A percentile compares a stretch with the other conserved stretches of the same genome.
phyloP scores from a whole-genome alignment of 805 yeast genomes.

The Teunomyces gatunensis region DNA sequence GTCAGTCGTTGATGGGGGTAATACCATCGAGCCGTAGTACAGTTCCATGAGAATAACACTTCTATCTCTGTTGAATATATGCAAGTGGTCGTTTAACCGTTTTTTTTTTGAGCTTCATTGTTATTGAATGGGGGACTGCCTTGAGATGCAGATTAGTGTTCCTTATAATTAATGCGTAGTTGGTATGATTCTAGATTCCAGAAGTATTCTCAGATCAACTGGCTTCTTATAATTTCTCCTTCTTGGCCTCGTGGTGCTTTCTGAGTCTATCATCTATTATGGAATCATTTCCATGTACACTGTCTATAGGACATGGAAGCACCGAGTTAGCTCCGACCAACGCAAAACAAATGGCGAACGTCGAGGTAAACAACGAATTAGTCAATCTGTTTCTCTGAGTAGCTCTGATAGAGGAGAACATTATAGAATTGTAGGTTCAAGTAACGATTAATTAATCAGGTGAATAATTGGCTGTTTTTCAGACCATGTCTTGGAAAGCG shows the following conservation, averaged over 20 bases:
- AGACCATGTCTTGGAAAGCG: not conserved
- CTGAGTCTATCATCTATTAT: slow-evolving; percentile 32
- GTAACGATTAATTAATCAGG: not conserved
- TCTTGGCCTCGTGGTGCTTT: slow-evolving; percentile 9
- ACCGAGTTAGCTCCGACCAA: slow-evolving; percentile 55
- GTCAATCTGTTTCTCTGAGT: slow-evolving; percentile 56
- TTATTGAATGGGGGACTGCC: not conserved
- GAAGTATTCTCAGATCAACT: not conserved
- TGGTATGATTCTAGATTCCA: not conserved
- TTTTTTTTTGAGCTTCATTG: not conserved
- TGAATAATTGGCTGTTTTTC: slow-evolving; percentile 4
- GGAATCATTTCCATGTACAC: slow-evolving; percentile 41
- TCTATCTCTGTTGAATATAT: not conserved
- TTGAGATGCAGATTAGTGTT: not conserved
- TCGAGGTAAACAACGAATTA: slow-evolving; percentile 65
- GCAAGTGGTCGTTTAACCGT: not conserved
- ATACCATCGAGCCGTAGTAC: not conserved
- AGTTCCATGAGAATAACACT: not conserved
- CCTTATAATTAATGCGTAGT: not conserved
- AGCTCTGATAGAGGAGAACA: slow-evolving; percentile 53
- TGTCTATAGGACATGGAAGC: slow-evolving; percentile 44
- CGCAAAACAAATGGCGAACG: slow-evolving; percentile 66
- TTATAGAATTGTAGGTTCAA: slow-evolving; percentile 14
- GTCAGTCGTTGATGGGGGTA: not conserved
- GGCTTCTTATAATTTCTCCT: not conserved